Evolutionary conservation across 2,329 filamentous ascomycete species (phyloP), one percentile per base, ranked within the genome.

Genomic region (Trichoderma koningiopsis): DNA sequence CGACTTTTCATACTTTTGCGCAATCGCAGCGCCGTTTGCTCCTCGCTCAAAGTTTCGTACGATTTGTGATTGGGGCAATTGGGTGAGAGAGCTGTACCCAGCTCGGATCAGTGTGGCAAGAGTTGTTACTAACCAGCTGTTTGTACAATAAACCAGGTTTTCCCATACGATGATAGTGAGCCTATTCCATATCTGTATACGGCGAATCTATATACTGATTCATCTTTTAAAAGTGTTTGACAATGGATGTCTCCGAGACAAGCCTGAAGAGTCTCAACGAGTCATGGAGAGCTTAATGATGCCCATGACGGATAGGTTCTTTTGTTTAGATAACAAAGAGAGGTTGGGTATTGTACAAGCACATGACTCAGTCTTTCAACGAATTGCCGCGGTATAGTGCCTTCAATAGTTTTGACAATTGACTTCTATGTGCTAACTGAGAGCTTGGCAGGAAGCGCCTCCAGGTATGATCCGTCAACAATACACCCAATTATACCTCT

Each of bases 61-160:
- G 1, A 10, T 75, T 10, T 75, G 71, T 53, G 73, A 75, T 43
- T 75, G 73, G 73, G 73, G 73, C 11, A 74, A 74, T 61, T 75
- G 73, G 73, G 73, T 74, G 62, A 62, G 72, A 68, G 13, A n/a
- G 1, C 19, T 43, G 19, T 16, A 3, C n/a, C 14, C 13, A n/a
- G 11, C 7, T n/a, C 37, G 6, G 6, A 35, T 22, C 24, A 29
- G 33, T 24, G 5, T 29, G 6, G 19, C 5, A n/a, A n/a, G 19
- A n/a, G 2, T 10, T 10, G 3, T 22, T 5, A 22, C 53, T 62
- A 16, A 66, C 33, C 14, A 6, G 3, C 22, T 16, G 16, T 22
- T 19, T 24, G 3, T 33, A 31, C n/a, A 29, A 43, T 8, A n/a
- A 19, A 10, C 10, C 22, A 74, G 72, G 72, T 74, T 1, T 74